These are phyloP conservation scores for Gossypium gossypioides DNA, from an alignment of 441 rosid genomes.

Conservation along the genomic window DNA sequence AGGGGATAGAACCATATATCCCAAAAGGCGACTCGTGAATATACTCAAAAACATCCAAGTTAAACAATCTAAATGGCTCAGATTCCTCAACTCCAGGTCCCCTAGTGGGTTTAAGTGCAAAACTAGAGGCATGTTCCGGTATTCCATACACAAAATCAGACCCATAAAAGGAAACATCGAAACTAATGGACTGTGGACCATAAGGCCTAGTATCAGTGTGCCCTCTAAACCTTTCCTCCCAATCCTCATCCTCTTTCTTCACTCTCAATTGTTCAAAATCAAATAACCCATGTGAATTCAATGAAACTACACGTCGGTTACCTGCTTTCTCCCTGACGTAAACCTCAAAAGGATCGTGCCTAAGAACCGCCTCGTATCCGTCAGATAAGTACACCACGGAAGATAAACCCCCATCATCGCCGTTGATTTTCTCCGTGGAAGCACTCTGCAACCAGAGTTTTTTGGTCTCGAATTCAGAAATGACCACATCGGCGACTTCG, in stretches of 20 bases:
- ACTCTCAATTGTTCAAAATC: slow-evolving; percentile 77
- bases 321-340: slow-evolving; percentile 54
- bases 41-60: slow-evolving; percentile 86
- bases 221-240: slow-evolving; percentile 80
- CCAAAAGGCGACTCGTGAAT: slow-evolving; percentile 86
- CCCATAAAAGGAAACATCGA: slow-evolving; percentile 80
- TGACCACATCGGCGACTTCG: slow-evolving; percentile 70
- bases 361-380: slow-evolving; percentile 65
- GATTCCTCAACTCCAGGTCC: slow-evolving; percentile 84
- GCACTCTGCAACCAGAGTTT: slow-evolving; percentile 68
- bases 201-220: slow-evolving; percentile 77
- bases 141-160: slow-evolving; percentile 82
- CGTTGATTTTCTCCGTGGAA: slow-evolving; percentile 41
- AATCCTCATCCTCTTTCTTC: slow-evolving; percentile 64
- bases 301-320: slow-evolving; percentile 44
- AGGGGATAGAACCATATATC: slow-evolving; percentile 81
- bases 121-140: slow-evolving; percentile 82
- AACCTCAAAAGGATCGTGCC: slow-evolving; percentile 77
- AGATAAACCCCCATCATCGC: slow-evolving; percentile 36
- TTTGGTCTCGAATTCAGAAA: slow-evolving; percentile 47
- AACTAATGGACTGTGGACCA: slow-evolving; percentile 89
- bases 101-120: slow-evolving; percentile 77
- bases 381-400: slow-evolving; percentile 58
- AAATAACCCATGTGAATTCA: slow-evolving; percentile 74
- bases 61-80: slow-evolving; percentile 85